A percentile compares a stretch with the other conserved stretches of the same genome.
Conservation (phyloP, 306 rosid genomes). For the Cucurbita ficifolia region DNA sequence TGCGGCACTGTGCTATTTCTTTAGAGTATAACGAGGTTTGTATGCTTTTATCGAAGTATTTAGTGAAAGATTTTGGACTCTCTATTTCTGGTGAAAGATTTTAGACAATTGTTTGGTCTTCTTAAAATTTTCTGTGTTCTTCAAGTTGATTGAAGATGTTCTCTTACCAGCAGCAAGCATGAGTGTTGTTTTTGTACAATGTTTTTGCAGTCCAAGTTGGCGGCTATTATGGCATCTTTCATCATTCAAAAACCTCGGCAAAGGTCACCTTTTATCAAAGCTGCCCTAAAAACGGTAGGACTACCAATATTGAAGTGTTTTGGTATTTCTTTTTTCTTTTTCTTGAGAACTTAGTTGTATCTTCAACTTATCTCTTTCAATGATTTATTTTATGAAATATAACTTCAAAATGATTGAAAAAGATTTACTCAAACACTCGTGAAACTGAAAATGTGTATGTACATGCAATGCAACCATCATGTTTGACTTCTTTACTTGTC, state of each 20-base stretch:
- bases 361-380: neutral
- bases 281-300: conserved; percentile 73
- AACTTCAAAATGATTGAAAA: neutral
- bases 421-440: neutral
- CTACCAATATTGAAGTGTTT: neutral
- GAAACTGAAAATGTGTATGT: neutral
- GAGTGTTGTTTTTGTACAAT: neutral
- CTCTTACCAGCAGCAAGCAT: neutral
- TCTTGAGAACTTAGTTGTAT: neutral
- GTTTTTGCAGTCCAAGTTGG: conserved; percentile 58
- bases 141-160: neutral
- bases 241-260: conserved; percentile 74
- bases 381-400: neutral
- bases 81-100: neutral
- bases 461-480: neutral
- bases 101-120: neutral
- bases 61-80: neutral
- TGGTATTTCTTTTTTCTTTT: neutral
- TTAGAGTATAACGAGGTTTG: conserved; percentile 63
- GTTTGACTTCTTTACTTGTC: neutral
- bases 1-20: conserved; percentile 60
- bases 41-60: neutral
- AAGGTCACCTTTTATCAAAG: conserved; percentile 56
- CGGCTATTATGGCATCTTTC: conserved; percentile 75
- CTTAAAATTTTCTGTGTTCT: neutral